phyloP scores from a whole-genome alignment of 1,139 yeast genomes.

The Hanseniaspora uvarum region DNA sequence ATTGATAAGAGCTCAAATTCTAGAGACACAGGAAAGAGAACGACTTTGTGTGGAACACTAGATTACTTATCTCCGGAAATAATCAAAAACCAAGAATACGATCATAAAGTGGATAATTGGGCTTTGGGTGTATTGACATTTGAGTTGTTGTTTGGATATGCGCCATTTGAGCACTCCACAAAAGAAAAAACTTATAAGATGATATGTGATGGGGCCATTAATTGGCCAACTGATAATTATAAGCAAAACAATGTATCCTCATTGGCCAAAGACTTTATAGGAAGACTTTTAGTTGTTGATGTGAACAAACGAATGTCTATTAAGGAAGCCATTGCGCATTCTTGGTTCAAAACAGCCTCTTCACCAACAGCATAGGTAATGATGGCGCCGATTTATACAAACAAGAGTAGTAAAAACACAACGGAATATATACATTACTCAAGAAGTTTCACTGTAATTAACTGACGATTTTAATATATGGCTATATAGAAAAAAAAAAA shows the following conservation, averaged over 20 bases:
- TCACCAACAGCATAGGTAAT: background rate
- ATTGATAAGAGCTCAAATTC: slow-evolving; percentile 25
- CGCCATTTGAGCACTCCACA: slow-evolving; percentile 82
- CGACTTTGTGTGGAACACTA: slow-evolving; percentile 87
- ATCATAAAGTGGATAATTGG: slow-evolving; percentile 78
- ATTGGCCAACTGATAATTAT: slow-evolving; percentile 21
- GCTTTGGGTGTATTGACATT: slow-evolving; percentile 79
- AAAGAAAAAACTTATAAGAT: slow-evolving; percentile 66
- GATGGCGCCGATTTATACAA: no score
- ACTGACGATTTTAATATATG: no score
- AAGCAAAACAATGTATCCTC: slow-evolving; percentile 40
- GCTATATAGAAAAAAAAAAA: no score
- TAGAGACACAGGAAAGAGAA: slow-evolving; percentile 43
- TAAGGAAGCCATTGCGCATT: slow-evolving; percentile 56
- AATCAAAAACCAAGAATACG: slow-evolving; percentile 77
- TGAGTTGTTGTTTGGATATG: slow-evolving; percentile 78
- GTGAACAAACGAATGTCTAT: slow-evolving; percentile 59
- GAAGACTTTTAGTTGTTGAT: slow-evolving; percentile 46
- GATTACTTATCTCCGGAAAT: slow-evolving; percentile 95
- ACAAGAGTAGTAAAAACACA: no score
- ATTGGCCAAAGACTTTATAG: slow-evolving; percentile 72
- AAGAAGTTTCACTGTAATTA: no score
- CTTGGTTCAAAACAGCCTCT: slow-evolving; percentile 49
- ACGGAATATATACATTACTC: no score
- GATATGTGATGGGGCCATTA: slow-evolving; percentile 18